Evolutionary conservation across 169 alveolate genomes (phyloP), one percentile per base, ranked within the genome.

Genomic region (Cryptosporidium parvum): DNA sequence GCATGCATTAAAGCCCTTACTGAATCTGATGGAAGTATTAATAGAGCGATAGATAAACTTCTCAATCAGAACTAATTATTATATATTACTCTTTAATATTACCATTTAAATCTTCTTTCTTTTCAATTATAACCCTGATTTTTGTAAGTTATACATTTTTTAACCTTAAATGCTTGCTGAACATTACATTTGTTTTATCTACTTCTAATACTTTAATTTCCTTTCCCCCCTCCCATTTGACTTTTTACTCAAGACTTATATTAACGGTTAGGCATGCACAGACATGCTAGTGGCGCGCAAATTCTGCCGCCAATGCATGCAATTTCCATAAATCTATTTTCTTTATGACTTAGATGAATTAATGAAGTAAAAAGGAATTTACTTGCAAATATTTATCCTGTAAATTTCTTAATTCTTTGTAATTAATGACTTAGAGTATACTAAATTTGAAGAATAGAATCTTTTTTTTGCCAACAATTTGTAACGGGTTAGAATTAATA

Each of bases 1-100:
- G 92, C 92, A 51, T 94, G 96, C 68, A 68, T 94, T 48, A 93
- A 87, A 53, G 96, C 96, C 4, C 85, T 94, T 12, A 91, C 93
- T 84, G 94, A 92, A 23, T 85, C 97, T 29, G 95, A 94, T 65
- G 97, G 97, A 52, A 95, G 94, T 85, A 61, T 94, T 18, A 93
- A 92, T 52, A 80, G 92, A 70, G 97, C 97, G 35, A 75, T 94
- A 23, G 96, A 92, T 51, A 86, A 93, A 16, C 80, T 94, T 53
- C 59, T 94, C 52, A 93, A 92, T 31, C 89, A 67, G 3, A 80
- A 59, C 35, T 65, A 39, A 48, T 3, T 42, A 18, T 35, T 37
- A 53, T 23, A 52, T 39, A 68, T 31, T 21, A 69, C 37, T 56
- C 67, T 26, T 26, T 56, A 56, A 56, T 48, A 9, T 48, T 48